Percentiles rank a stretch among this genome's conserved stretches.
Evolutionary conservation across 352 stramenopile species (phyloP).

Genomic region (Phytophthora megakarya): DNA sequence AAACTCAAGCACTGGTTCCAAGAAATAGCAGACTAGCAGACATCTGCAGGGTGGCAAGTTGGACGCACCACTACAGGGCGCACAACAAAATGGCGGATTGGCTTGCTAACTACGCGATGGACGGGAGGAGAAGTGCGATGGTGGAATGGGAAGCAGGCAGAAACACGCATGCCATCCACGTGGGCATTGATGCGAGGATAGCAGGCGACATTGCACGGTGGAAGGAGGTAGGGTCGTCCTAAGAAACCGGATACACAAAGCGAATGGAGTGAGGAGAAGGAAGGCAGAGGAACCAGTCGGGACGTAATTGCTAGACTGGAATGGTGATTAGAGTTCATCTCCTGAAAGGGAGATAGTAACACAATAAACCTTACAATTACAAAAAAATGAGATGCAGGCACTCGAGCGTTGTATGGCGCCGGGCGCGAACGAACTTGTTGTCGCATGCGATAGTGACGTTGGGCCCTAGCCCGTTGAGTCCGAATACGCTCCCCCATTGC

Average conservation of each 20-base stretch:
- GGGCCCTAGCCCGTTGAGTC: conserved; percentile 1
- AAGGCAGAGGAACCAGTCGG: too few relatives aligned
- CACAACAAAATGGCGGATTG: conserved; percentile 7
- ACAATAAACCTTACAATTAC: conserved; percentile 15
- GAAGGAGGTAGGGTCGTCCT: too few relatives aligned
- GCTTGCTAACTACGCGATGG: conserved; percentile 1
- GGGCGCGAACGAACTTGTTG: conserved; percentile 9
- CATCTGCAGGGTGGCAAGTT: neutral
- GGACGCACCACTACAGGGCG: neutral
- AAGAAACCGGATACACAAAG: too few relatives aligned
- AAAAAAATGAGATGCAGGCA: conserved; percentile 10
- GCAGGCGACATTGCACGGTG: too few relatives aligned
- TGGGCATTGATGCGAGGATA: too few relatives aligned
- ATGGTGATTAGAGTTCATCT: conserved; percentile 12
- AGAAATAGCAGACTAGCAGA: neutral
- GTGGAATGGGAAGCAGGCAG: too few relatives aligned
- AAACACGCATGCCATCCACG: too few relatives aligned
- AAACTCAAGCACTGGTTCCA: neutral
- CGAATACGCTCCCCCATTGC: conserved; percentile 9
- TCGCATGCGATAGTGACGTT: too few relatives aligned
- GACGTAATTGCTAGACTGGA: too few relatives aligned
- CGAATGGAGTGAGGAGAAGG: too few relatives aligned
- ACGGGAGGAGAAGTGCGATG: too few relatives aligned
- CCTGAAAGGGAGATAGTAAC: neutral
- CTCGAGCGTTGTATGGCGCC: too few relatives aligned